Evolutionary conservation across 2,329 filamentous ascomycete species (phyloP).

Genomic region (Pleoardoris graminearum): DNA sequence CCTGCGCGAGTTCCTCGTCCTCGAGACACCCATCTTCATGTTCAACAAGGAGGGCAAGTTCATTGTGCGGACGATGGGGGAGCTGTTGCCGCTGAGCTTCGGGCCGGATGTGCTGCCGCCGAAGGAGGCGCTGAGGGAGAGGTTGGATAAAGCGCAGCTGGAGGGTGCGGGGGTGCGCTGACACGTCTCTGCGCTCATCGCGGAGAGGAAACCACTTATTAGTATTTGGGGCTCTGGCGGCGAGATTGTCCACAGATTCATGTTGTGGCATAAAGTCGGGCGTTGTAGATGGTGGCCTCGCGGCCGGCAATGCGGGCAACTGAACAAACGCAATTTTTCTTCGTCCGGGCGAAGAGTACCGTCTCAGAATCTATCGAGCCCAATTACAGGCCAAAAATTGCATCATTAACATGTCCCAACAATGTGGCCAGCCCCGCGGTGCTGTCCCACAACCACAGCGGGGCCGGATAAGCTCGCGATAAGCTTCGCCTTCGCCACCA

Average conservation of each 20-base stretch:
- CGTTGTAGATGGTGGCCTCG: not conserved
- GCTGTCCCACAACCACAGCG: not conserved
- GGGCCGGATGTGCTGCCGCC: slow-evolving; percentile 54
- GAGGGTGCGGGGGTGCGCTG: slow-evolving; percentile 13
- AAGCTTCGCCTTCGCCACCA: not conserved
- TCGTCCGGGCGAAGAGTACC: no score
- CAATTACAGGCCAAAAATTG: no score
- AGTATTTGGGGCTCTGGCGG: no score
- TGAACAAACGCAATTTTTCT: not conserved
- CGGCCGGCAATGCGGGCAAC: not conserved
- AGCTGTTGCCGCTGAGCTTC: slow-evolving; percentile 60
- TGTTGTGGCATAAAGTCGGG: not conserved
- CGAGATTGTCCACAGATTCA: no score
- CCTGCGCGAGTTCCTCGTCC: slow-evolving; percentile 53
- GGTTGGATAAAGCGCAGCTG: slow-evolving; percentile 28
- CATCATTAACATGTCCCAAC: no score
- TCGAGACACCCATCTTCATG: slow-evolving; percentile 78
- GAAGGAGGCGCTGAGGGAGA: slow-evolving; percentile 38
- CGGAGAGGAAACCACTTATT: no score
- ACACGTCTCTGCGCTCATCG: not conserved
- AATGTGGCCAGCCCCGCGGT: slow-evolving; percentile 1
- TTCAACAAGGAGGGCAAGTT: slow-evolving; percentile 80
- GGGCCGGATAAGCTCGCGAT: not conserved
- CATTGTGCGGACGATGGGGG: slow-evolving; percentile 68
- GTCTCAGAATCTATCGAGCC: no score